A percentile compares a stretch with the other conserved stretches of the same genome.
Conservation (phyloP, 306 rosid genomes). For the Dryas octopetala region DNA sequence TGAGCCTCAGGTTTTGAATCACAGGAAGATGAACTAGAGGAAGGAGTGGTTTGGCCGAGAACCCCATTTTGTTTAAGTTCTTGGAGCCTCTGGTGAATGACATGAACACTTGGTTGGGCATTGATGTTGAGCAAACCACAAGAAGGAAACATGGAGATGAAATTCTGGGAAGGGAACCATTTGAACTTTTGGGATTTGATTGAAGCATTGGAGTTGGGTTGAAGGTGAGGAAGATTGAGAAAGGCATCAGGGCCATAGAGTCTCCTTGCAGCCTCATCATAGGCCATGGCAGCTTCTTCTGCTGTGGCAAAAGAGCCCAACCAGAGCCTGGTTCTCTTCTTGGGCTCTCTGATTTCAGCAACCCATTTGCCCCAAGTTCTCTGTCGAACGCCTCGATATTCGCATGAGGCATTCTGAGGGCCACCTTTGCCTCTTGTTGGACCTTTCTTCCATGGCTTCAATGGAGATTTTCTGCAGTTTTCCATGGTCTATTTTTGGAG, state of each 20-base stretch:
- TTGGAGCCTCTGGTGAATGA: constrained; percentile 89
- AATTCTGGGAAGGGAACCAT: constrained; percentile 91
- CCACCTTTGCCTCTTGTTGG: constrained; percentile 97
- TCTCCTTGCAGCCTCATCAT: constrained; percentile 90
- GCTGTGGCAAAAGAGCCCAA: constrained; percentile 94
- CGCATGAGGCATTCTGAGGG: constrained; percentile 81
- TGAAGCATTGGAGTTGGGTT: constrained; percentile 32
- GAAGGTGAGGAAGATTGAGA: constrained; percentile 89
- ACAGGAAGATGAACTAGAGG: constrained; percentile 44
- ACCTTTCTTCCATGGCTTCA: constrained; percentile 98
- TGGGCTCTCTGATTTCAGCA: constrained; percentile 95
- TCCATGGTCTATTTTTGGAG: constrained; percentile 49
- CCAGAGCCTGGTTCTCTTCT: constrained; percentile 94
- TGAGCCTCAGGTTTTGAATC: constrained; percentile 40
- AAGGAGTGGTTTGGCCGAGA: constrained; percentile 35
- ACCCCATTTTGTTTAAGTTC: constrained; percentile 61
- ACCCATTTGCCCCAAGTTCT: constrained; percentile 99
- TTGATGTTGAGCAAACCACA: constrained; percentile 73
- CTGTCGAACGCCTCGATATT: constrained; percentile 90
- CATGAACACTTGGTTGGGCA: constrained; percentile 94
- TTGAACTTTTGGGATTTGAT: constrained; percentile 62
- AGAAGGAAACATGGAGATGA: constrained; percentile 85
- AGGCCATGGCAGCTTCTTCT: constrained; percentile 97
- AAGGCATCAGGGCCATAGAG: constrained; percentile 94
- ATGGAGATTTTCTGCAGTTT: constrained; percentile 56